A percentile compares a stretch with the other conserved stretches of the same genome.
Conservation (phyloP, 768 basidiomycete genomes). For the Hortiboletus flavorubellus region DNA sequence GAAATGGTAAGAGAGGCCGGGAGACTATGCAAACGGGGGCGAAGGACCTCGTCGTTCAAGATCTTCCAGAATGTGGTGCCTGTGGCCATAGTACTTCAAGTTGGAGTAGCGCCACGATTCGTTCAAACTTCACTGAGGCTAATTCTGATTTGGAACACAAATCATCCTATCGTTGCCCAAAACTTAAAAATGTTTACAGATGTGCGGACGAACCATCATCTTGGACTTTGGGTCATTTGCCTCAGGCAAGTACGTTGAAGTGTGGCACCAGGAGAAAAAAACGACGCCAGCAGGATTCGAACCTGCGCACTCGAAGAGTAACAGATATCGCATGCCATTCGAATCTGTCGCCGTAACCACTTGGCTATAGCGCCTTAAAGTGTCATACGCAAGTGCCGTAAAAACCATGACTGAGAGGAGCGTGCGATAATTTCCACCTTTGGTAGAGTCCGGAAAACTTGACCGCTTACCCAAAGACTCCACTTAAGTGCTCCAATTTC, state of each 20-base stretch:
- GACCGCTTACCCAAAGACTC: not conserved
- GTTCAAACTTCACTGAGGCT: not conserved
- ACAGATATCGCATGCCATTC: constrained; percentile 38
- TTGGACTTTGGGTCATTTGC: not conserved
- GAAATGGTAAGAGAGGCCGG: not conserved
- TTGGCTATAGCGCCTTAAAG: constrained; percentile 56
- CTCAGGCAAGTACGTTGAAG: not conserved
- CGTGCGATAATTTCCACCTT: constrained; percentile 1
- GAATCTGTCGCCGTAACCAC: constrained; percentile 79
- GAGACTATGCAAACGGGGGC: not conserved
- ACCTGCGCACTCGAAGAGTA: constrained; percentile 40
- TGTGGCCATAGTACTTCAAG: constrained; percentile 4
- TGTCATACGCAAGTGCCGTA: too few relatives aligned
- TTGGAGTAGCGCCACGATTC: not conserved
- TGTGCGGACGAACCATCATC: not conserved
- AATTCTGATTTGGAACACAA: not conserved
- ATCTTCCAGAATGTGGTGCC: constrained; percentile 4
- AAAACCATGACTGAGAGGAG: not conserved
- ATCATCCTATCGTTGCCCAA: not conserved
- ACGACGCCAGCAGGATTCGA: constrained; percentile 42
- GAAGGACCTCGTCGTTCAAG: not conserved
- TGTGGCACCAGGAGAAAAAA: not conserved
- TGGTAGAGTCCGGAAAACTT: not conserved
- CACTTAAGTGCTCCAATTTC: not conserved
- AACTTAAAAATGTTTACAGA: not conserved